Conservation (phyloP, 1,284 basidiomycete species). For the Papiliotrema flavescens region DNA sequence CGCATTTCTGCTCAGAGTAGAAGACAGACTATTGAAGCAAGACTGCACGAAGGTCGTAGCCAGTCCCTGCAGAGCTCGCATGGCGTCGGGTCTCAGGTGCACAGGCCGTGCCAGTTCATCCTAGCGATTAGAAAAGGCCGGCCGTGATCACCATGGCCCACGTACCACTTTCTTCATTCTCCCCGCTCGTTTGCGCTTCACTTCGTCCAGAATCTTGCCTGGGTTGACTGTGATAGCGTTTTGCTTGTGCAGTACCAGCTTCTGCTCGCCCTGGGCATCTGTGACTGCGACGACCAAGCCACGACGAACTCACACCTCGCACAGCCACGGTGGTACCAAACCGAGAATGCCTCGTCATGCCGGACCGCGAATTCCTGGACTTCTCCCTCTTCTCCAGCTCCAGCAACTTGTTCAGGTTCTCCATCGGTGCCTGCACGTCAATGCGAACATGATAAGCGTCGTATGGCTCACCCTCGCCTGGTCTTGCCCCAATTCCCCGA, state of each 20-base stretch:
- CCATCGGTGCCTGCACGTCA: slow-evolving; percentile 57
- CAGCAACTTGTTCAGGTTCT: slow-evolving; percentile 64
- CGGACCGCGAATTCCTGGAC: slow-evolving; percentile 51
- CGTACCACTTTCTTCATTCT: slow-evolving; percentile 56
- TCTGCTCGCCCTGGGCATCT: slow-evolving; percentile 43
- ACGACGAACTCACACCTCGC: slow-evolving; percentile 53
- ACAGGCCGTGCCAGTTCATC: slow-evolving; percentile 51
- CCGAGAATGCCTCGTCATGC: slow-evolving; percentile 77
- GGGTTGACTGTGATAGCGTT: slow-evolving; percentile 71
- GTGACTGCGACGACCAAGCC: not conserved
- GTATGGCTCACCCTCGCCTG: slow-evolving; percentile 60
- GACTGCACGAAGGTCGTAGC: slow-evolving; percentile 69
- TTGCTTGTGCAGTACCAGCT: slow-evolving; percentile 72
- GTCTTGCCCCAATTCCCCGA: slow-evolving; percentile 61
- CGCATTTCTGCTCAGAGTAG: slow-evolving; percentile 36
- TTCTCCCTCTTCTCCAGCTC: slow-evolving; percentile 65
- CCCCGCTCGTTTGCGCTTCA: slow-evolving; percentile 63
- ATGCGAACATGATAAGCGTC: not conserved
- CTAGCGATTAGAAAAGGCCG: slow-evolving; percentile 28
- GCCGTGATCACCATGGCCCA: not conserved
- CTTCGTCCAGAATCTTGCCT: slow-evolving; percentile 70
- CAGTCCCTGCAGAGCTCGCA: slow-evolving; percentile 62
- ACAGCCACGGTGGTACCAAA: slow-evolving; percentile 90
- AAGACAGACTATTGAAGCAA: slow-evolving; percentile 71
- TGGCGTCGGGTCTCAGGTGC: slow-evolving; percentile 62